These are phyloP conservation scores for Penicillium arizonense DNA, from an alignment of 495 filamentous ascomycete species.

Conservation along the genomic window DNA sequence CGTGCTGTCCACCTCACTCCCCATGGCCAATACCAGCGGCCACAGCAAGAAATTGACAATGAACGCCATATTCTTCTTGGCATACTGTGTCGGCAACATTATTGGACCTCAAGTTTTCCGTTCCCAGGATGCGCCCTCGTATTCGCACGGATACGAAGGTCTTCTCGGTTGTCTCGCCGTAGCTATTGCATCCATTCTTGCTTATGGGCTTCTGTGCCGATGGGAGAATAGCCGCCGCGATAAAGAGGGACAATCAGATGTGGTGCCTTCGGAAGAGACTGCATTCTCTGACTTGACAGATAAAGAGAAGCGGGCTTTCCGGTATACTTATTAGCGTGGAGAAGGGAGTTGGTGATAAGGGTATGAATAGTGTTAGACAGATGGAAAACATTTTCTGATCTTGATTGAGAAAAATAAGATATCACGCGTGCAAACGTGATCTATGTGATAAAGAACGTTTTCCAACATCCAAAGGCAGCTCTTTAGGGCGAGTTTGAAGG, in stretches of 20 bases:
- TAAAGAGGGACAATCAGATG: slow-evolving; percentile 1
- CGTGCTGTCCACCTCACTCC: slow-evolving; percentile 35
- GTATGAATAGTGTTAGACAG: no score
- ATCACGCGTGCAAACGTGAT: no score
- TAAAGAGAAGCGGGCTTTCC: slow-evolving; percentile 30
- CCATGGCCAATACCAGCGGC: slow-evolving; percentile 40
- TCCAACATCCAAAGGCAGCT: no score
- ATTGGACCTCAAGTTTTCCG: slow-evolving; percentile 62
- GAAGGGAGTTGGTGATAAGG: no score
- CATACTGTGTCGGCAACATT: slow-evolving; percentile 44
- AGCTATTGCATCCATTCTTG: slow-evolving; percentile 23
- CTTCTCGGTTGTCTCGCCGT: slow-evolving; percentile 23
- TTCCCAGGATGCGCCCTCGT: slow-evolving; percentile 50
- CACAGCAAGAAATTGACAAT: slow-evolving; percentile 32
- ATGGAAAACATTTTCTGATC: no score
- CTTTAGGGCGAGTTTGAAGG: no score
- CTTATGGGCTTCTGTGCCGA: slow-evolving; percentile 20
- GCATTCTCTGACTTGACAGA: slow-evolving; percentile 34
- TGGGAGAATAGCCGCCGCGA: slow-evolving; percentile 18
- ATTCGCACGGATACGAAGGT: slow-evolving; percentile 28
- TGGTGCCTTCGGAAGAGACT: neutral
- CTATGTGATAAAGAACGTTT: no score
- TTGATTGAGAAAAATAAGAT: no score
- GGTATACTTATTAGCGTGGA: slow-evolving; percentile 35
- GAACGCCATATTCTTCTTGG: slow-evolving; percentile 29